These are phyloP conservation scores for Pseudoscleropodium purum DNA, from an alignment of 225 moss, liverwort and hornwort genomes.

Conservation along the genomic window DNA sequence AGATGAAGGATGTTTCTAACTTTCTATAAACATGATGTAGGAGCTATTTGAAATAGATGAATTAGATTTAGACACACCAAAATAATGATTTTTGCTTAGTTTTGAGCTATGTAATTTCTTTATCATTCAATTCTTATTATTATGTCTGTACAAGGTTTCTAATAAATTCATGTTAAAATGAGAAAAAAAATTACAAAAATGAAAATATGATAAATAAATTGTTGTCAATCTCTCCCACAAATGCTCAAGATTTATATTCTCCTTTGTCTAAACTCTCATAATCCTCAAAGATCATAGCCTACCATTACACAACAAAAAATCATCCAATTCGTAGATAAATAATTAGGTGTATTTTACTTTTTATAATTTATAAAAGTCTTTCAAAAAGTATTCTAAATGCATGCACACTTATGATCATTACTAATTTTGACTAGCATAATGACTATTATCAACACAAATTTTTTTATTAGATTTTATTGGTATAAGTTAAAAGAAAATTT, in stretches of 20 bases:
- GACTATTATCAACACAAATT: too few species aligned
- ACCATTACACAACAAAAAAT: background rate
- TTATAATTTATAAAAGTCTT: background rate
- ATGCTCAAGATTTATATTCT: too few species aligned
- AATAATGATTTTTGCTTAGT: background rate
- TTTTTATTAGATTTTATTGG: background rate
- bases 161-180: background rate
- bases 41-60: background rate
- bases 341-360: background rate
- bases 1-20: background rate
- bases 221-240: too few species aligned
- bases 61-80: fast-evolving
- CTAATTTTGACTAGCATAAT: background rate
- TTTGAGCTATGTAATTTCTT: too few species aligned
- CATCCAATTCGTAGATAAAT: background rate
- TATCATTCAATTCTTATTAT: fast-evolving
- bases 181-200: background rate
- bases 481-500: background rate
- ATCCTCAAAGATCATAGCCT: fast-evolving
- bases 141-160: background rate
- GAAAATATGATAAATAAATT: background rate
- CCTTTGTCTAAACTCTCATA: fast-evolving
- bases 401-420: background rate
- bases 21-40: fast-evolving
- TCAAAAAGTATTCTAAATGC: background rate